These are phyloP conservation scores for Lomentospora prolificans DNA, from an alignment of 2,329 filamentous ascomycete genomes.

Conservation along the genomic window DNA sequence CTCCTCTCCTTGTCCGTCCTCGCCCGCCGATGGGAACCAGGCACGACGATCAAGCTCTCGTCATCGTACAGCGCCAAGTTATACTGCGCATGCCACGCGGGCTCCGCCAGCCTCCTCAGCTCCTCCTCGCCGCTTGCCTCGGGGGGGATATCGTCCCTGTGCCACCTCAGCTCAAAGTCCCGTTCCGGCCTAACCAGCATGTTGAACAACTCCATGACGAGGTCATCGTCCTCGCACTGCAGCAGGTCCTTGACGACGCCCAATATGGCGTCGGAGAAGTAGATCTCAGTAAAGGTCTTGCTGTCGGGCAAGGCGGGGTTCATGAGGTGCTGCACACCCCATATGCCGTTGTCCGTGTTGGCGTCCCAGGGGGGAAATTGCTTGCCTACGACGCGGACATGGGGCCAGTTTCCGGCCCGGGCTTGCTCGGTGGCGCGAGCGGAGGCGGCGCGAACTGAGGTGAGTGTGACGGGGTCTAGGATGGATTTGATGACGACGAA, in stretches of 20 bases:
- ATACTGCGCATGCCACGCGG: slow-evolving; percentile 73
- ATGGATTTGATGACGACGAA: slow-evolving; percentile 64
- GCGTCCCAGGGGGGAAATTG: slow-evolving; percentile 81
- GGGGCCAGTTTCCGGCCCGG: slow-evolving; percentile 65
- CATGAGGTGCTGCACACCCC: slow-evolving; percentile 81
- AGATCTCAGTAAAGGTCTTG: slow-evolving; percentile 52
- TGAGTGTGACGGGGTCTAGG: slow-evolving; percentile 45
- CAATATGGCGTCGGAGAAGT: slow-evolving; percentile 61
- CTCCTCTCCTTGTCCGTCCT: slow-evolving; percentile 59
- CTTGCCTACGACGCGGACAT: slow-evolving; percentile 75
- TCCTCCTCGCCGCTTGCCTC: slow-evolving; percentile 59
- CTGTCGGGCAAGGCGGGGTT: slow-evolving; percentile 59
- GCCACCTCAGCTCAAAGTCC: slow-evolving; percentile 72
- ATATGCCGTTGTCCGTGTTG: slow-evolving; percentile 55
- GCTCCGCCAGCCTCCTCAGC: slow-evolving; percentile 43
- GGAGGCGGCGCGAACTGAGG: slow-evolving; percentile 50
- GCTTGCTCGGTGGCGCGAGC: slow-evolving; percentile 48
- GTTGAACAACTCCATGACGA: slow-evolving; percentile 86
- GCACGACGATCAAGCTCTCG: slow-evolving; percentile 63
- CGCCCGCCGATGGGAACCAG: slow-evolving; percentile 63
- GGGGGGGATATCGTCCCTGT: slow-evolving; percentile 72
- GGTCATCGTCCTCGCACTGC: slow-evolving; percentile 41
- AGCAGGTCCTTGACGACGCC: slow-evolving; percentile 56
- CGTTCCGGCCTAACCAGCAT: slow-evolving; percentile 64
- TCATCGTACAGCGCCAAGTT: slow-evolving; percentile 76